Conservation (phyloP, 371 early-diverging fungal species). For the Encephalitozoon intestinalis region DNA sequence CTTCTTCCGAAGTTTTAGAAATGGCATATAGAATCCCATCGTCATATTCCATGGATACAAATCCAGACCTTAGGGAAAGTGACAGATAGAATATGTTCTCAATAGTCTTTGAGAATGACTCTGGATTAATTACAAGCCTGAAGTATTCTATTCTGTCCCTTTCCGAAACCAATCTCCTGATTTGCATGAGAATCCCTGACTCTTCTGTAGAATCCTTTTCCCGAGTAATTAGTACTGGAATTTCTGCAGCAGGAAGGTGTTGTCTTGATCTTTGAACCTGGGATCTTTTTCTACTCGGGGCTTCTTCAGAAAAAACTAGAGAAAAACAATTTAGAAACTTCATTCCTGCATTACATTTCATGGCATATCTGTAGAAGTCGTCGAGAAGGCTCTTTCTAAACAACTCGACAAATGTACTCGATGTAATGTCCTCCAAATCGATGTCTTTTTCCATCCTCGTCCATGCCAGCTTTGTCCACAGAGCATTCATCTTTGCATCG, state of each 20-base stretch:
- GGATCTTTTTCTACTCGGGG: background rate
- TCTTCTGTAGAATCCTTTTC: conserved; percentile 20
- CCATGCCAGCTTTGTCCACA: conserved; percentile 23
- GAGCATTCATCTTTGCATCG: conserved; percentile 47
- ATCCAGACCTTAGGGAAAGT: conserved; percentile 53
- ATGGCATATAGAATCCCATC: conserved; percentile 14
- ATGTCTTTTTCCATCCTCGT: conserved; percentile 36
- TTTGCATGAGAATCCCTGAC: conserved; percentile 19
- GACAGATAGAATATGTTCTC: conserved; percentile 59
- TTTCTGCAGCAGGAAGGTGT: conserved; percentile 8
- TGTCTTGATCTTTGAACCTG: conserved; percentile 2
- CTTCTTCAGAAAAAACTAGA: background rate
- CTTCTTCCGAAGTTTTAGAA: background rate
- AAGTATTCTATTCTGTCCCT: conserved; percentile 37
- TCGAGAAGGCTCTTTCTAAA: background rate
- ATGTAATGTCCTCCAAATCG: conserved; percentile 4
- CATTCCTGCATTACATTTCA: conserved; percentile 12
- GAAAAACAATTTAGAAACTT: background rate
- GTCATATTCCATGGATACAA: conserved; percentile 11
- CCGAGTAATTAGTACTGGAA: background rate
- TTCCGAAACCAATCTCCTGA: conserved; percentile 32
- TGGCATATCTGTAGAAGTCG: background rate
- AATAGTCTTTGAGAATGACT: conserved; percentile 56
- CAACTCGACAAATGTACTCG: conserved; percentile 19
- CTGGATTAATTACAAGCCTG: conserved; percentile 41